Evolutionary conservation across 83 land plant species (phyloP).

Genomic region (Picea abies): DNA sequence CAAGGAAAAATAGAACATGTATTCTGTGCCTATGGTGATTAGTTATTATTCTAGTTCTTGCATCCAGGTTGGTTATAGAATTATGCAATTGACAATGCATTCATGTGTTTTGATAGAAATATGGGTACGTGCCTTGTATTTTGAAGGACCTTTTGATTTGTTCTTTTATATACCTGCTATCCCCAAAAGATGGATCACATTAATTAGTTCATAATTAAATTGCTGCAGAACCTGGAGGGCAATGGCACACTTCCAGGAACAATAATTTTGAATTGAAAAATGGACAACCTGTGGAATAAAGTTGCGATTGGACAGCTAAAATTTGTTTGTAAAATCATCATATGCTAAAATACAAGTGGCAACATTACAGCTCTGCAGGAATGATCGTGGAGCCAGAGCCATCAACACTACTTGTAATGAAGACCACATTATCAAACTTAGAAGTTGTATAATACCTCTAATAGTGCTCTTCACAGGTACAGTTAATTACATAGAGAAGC

Average conservation of each 20-base stretch:
- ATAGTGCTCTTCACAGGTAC: neutral
- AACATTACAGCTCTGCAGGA: no score
- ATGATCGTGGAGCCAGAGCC: neutral
- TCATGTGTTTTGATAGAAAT: neutral
- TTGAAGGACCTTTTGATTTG: neutral
- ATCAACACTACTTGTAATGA: neutral
- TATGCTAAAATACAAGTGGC: no score
- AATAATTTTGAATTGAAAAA: neutral
- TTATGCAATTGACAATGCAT: neutral
- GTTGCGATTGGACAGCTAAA: neutral
- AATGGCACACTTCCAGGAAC: neutral
- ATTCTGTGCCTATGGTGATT: neutral
- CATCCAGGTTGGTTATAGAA: neutral
- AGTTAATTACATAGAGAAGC: neutral
- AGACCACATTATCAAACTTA: neutral
- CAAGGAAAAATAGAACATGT: neutral
- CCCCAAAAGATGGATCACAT: neutral
- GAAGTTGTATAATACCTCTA: neutral
- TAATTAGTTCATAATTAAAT: neutral
- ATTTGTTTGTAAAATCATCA: neutral
- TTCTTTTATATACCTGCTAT: neutral
- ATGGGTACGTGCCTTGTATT: neutral
- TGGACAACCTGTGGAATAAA: neutral
- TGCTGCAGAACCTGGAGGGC: neutral
- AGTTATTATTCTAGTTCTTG: neutral